Evolutionary conservation across 192 early-diverging fungal genomes (phyloP).

Genomic region (Diversispora eburnea): DNA sequence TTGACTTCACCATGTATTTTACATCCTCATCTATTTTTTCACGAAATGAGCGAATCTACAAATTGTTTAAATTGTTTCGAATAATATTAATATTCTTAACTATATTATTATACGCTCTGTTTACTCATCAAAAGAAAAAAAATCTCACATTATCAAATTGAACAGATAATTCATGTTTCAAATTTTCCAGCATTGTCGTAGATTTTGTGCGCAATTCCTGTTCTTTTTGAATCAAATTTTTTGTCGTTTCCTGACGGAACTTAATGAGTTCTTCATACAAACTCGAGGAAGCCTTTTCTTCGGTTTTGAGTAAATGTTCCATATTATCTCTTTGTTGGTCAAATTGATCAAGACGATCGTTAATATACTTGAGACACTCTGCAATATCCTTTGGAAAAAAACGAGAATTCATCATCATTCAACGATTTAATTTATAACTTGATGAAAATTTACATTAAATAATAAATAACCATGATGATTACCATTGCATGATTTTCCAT

Average conservation of each 20-base stretch:
- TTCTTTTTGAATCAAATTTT: background rate
- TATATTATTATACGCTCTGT: no score
- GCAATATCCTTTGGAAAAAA: background rate
- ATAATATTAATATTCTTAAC: no score
- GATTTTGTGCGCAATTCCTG: background rate
- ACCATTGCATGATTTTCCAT: constrained; percentile 1
- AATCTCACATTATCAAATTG: constrained; percentile 5
- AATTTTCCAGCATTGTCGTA: background rate
- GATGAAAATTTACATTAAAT: no score
- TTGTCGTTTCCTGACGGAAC: background rate
- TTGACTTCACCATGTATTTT: background rate
- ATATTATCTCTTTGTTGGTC: background rate
- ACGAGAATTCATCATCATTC: background rate
- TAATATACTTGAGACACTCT: constrained; percentile 5
- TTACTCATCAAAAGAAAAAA: background rate
- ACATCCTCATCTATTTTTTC: background rate
- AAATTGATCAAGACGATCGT: background rate
- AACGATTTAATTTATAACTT: background rate
- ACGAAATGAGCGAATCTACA: background rate
- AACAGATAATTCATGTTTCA: background rate
- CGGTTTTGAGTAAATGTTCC: background rate
- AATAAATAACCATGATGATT: background rate
- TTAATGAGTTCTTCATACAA: background rate
- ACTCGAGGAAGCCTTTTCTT: background rate
- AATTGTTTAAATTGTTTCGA: no score